These are phyloP conservation scores for Rhodotorula sp. DNA, from an alignment of 1,284 basidiomycete species.

Conservation along the genomic window DNA sequence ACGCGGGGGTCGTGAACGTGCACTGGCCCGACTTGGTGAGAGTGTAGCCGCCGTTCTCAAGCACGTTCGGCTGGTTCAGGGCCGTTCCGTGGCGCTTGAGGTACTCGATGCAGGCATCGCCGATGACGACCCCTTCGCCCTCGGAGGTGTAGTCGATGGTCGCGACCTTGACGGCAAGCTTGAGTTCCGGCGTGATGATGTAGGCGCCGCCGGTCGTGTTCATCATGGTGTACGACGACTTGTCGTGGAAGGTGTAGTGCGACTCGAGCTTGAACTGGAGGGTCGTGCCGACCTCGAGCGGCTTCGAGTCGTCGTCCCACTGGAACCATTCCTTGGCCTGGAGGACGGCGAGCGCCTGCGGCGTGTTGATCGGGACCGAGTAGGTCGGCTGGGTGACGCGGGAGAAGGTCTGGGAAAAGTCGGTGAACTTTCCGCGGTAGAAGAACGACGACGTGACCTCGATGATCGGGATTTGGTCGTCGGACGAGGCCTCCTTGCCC, in stretches of 20 bases:
- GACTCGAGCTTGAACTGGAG: conserved; percentile 87
- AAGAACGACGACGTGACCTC: conserved; percentile 94
- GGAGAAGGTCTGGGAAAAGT: conserved; percentile 95
- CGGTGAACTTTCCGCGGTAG: conserved; percentile 89
- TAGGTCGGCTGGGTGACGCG: conserved; percentile 85
- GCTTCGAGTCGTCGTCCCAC: conserved; percentile 80
- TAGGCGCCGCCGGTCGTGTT: conserved; percentile 78
- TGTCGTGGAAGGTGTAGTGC: conserved; percentile 86
- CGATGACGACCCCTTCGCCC: conserved; percentile 68
- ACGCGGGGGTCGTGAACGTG: conserved; percentile 59
- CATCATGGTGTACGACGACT: conserved; percentile 76
- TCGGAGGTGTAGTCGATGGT: conserved; percentile 75
- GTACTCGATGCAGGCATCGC: conserved; percentile 92
- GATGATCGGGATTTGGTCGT: conserved; percentile 64
- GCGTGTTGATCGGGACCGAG: conserved; percentile 68
- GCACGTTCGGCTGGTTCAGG: conserved; percentile 71
- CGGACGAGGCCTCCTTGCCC: conserved; percentile 49
- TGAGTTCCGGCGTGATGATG: conserved; percentile 42
- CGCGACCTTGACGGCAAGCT: conserved; percentile 68
- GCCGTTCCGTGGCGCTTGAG: conserved; percentile 82
- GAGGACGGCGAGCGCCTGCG: conserved; percentile 83
- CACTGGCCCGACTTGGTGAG: conserved; percentile 56
- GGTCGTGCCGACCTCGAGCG: conserved; percentile 70
- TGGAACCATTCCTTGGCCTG: conserved; percentile 98
- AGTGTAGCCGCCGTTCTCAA: conserved; percentile 81